These are phyloP conservation scores for Blastobotrys proliferans DNA, from an alignment of 1,139 yeast genomes.

Conservation along the genomic window DNA sequence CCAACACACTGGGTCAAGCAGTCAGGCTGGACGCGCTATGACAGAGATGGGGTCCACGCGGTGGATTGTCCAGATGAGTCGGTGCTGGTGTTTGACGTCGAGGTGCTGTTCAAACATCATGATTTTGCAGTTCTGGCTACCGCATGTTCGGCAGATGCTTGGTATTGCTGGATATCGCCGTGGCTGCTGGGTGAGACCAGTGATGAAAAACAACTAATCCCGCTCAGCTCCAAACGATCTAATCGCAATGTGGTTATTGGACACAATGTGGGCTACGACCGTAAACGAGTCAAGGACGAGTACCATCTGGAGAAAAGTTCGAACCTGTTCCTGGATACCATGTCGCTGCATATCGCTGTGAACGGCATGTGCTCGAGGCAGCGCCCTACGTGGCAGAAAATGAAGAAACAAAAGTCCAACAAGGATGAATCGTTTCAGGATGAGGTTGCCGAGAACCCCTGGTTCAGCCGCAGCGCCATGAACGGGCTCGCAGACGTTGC, in stretches of 20 bases:
- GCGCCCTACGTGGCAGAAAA: constrained; percentile 71
- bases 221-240: constrained; percentile 44
- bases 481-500: constrained; percentile 84
- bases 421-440: constrained; percentile 21
- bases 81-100: constrained; percentile 82
- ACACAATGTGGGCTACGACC: constrained; percentile 85
- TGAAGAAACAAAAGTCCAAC: constrained; percentile 25
- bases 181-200: constrained; percentile 56
- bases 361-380: constrained; percentile 94
- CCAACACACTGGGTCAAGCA: constrained; percentile 40
- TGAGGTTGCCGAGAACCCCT: constrained; percentile 27
- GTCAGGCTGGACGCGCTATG: constrained; percentile 85
- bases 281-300: constrained; percentile 83
- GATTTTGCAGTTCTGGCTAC: constrained; percentile 78
- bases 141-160: constrained; percentile 71
- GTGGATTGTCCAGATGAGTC: constrained; percentile 71
- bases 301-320: constrained; percentile 63
- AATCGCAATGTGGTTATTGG: constrained; percentile 58
- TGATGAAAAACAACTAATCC: constrained; percentile 60
- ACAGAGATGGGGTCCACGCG: constrained; percentile 34
- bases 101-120: constrained; percentile 71
- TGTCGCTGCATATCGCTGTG: constrained; percentile 88
- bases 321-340: constrained; percentile 82
- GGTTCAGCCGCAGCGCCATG: constrained; percentile 53
- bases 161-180: constrained; percentile 98